Base-by-base conservation (phyloP, 2,329 filamentous ascomycete genomes). In the Aspergillus neotritici region DNA sequence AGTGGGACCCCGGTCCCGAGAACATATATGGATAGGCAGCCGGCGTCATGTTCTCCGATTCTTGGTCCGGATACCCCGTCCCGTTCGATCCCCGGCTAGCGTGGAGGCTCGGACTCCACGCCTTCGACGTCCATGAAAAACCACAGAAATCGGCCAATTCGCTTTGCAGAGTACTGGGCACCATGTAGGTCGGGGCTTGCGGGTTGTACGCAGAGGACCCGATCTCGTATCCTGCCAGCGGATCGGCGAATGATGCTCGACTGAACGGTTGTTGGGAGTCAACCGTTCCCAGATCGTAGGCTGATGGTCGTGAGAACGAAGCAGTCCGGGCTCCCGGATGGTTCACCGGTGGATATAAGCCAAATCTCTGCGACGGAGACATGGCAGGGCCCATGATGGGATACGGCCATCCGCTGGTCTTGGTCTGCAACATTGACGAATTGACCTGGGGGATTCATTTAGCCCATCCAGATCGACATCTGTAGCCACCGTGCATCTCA, bases 151-250 rank as follows among this genome's bases (percentile, higher is more conserved):
- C 61, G 12, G 55, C 34, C 32, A 63, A 46, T 16, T 42, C 51
- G 28, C 56, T 57, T 6, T 64, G 55, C 10, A 63, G 53, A 7
- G 58, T 58, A 42, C 57, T 61, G 12, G 65, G 57, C 4, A 68
- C 50, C 49, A 65, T 60, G 40, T 67, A 70, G 14, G 56, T 47
- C 25, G 66, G 55, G 8, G 65, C 53, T 40, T 64, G 61, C 16
- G 58, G 46, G 17, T 45, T 51, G 46, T 70, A 71, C 11, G 54
- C 47, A 15, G 57, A 48, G 12, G 56, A 54, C 21, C 66, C 62
- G 3, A 66, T 62, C 4, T 67, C 65, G 47, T 66, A 69, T 34
- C 50, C 56, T 12, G 56, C 43, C 4, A 54, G 38, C 33, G 49
- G 45, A 16, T 57, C 58, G 30, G 57, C 42, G 29, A 57, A 57